phyloP scores from a whole-genome alignment of 768 basidiomycete genomes.

The Kondoa malvinella region DNA sequence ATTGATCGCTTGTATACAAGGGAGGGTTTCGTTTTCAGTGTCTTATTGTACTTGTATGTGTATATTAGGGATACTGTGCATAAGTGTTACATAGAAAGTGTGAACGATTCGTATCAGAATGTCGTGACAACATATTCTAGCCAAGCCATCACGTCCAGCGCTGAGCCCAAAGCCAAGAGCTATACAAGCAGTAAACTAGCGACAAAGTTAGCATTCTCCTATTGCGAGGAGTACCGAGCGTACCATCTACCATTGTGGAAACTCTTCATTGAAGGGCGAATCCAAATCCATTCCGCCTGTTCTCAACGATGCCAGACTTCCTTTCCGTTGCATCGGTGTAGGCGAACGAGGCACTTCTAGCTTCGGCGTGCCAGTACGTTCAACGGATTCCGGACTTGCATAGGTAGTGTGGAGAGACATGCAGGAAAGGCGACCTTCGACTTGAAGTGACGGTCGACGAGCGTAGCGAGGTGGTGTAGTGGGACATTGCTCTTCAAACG shows the following conservation, averaged over 20 bases:
- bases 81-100: too few relatives aligned
- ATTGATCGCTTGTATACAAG: too few relatives aligned
- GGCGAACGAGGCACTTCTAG: too few relatives aligned
- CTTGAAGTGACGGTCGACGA: not conserved
- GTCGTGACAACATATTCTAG: too few relatives aligned
- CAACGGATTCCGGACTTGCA: not conserved
- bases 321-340: too few relatives aligned
- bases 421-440: not conserved
- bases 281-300: not conserved
- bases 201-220: not conserved
- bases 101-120: too few relatives aligned
- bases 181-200: too few relatives aligned
- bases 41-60: not conserved
- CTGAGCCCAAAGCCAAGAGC: too few relatives aligned
- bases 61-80: not conserved
- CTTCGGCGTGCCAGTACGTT: too few relatives aligned
- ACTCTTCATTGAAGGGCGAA: not conserved
- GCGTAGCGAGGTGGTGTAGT: not conserved
- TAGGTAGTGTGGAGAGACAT: not conserved
- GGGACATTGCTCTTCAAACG: not conserved
- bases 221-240: not conserved
- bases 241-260: not conserved
- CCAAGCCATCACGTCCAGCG: too few relatives aligned
- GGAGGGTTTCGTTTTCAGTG: too few relatives aligned
- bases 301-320: too few relatives aligned